phyloP scores from a whole-genome alignment of 2,329 filamentous ascomycete species.

The Leptographium procerum region DNA sequence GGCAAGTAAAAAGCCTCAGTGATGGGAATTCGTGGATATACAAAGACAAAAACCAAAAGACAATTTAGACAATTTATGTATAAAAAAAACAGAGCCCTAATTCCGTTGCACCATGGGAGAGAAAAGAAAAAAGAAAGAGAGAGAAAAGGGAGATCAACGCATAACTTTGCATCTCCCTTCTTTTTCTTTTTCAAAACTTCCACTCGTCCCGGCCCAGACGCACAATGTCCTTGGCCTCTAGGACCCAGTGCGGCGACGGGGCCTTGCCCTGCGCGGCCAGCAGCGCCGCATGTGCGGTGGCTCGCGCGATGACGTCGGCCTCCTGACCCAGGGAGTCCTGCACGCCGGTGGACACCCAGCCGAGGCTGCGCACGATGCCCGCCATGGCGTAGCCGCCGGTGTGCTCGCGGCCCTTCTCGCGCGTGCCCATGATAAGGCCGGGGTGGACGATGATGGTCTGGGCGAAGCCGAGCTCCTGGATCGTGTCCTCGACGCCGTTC shows the following conservation, averaged over 20 bases:
- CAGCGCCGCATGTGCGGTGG: constrained; percentile 49
- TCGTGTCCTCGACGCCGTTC: constrained; percentile 69
- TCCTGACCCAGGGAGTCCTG: constrained; percentile 65
- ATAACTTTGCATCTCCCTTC: too few relatives aligned
- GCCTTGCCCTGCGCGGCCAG: constrained; percentile 48
- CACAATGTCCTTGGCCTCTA: constrained; percentile 53
- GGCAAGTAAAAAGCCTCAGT: too few relatives aligned
- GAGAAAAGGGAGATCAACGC: background rate
- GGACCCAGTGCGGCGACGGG: constrained; percentile 47
- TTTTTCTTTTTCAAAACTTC: constrained; percentile 18
- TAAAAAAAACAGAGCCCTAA: background rate
- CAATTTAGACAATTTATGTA: background rate
- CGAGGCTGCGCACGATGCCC: constrained; percentile 42
- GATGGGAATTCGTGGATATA: too few relatives aligned
- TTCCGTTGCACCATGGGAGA: background rate
- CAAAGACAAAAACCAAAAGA: background rate
- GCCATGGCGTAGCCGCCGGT: constrained; percentile 45
- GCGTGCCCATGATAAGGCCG: constrained; percentile 61
- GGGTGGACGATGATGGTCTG: constrained; percentile 64
- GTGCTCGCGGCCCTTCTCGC: constrained; percentile 44
- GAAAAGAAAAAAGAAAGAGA: background rate
- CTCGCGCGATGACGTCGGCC: constrained; percentile 57
- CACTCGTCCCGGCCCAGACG: constrained; percentile 51
- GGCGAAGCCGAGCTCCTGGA: constrained; percentile 63
- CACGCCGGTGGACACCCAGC: constrained; percentile 36